Evolutionary conservation across 2,329 filamentous ascomycete species (phyloP), one percentile per base, ranked within the genome.

Genomic region (Xylariaceae sp.): DNA sequence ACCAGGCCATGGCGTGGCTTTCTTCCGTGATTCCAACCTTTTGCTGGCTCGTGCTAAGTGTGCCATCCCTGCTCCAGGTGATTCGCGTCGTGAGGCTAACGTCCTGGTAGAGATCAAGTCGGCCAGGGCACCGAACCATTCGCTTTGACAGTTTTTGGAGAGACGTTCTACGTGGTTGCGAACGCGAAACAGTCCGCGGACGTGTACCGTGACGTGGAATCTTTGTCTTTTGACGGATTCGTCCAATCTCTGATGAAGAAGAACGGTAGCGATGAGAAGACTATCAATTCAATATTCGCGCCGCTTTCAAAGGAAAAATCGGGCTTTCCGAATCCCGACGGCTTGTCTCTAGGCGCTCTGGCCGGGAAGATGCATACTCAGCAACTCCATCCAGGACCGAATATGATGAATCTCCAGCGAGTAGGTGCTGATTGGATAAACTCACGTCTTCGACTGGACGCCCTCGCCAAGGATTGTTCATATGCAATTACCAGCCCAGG

Each of bases 151-250:
- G 48, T 47, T 22, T 51, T 55, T 32, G 58, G 59, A 11, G 42
- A 39, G 10, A 61, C 46, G 6, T 52, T 58, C n/a, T 65, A 65
- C 41, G 51, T 65, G 18, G 44, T 64, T 1, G 58, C 60, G 5
- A 42, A 59, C 11, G 27, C 53, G 1, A 54, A 60, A 36, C 48
- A 63, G n/a, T 49, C 52, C 2, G 54, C 49, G 1, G 52, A 58
- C 11, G 55, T 58, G 14, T 59, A 64, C 52, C 53, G 57, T 12
- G 56, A 64, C 46, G 54, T 31, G 11, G 38, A 61, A 6, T 52
- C 60, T 2, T 51, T 65, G 4, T 58, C 58, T 2, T 60, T 62
- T 35, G 51, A 65, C 3, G 44, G 58, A 9, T 57, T 63, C 42
- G 53, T 59, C 35, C 55, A 64, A 39, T 33, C 22, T 15, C 32